These are phyloP conservation scores for Isochrysis galbana DNA, from an alignment of 78 protist species.

Conservation along the genomic window DNA sequence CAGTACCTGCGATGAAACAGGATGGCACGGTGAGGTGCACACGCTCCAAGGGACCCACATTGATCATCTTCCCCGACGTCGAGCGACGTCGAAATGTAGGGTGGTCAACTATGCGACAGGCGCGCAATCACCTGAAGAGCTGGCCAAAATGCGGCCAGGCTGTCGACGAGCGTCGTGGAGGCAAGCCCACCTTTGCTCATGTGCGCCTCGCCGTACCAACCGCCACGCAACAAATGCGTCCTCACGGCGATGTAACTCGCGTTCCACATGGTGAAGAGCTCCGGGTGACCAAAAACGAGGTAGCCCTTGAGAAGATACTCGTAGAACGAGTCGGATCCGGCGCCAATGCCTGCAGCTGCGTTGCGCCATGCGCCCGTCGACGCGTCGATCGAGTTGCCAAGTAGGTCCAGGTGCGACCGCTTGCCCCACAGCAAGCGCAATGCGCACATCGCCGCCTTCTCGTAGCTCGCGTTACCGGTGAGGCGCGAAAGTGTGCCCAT, in stretches of 20 bases:
- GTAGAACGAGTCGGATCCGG: conserved; percentile 83
- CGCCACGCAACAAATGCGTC: neutral
- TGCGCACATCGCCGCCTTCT: conserved; percentile 31
- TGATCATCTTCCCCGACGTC: too few relatives aligned
- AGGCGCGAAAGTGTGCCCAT: conserved; percentile 63
- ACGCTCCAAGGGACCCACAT: too few relatives aligned
- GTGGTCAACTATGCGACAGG: too few relatives aligned
- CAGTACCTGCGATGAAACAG: conserved; percentile 41
- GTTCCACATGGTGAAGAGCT: neutral
- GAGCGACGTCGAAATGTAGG: too few relatives aligned
- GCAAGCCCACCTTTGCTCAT: conserved; percentile 58
- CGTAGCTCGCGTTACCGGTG: conserved; percentile 57
- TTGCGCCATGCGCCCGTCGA: neutral
- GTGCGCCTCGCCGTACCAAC: conserved; percentile 66
- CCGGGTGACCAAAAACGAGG: conserved; percentile 37
- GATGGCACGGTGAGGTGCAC: too few relatives aligned
- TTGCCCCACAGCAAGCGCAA: conserved; percentile 60
- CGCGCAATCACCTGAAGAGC: neutral
- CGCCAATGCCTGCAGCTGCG: conserved; percentile 70
- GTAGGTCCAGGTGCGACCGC: neutral
- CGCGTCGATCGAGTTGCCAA: neutral
- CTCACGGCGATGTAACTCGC: neutral
- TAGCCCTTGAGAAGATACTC: conserved; percentile 84
- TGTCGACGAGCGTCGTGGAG: neutral
- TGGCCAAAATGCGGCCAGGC: conserved; percentile 27